A percentile compares a stretch with the other conserved stretches of the same genome.
Conservation (phyloP, 2,329 filamentous ascomycete genomes). For the Exutisphaerella laricina region DNA sequence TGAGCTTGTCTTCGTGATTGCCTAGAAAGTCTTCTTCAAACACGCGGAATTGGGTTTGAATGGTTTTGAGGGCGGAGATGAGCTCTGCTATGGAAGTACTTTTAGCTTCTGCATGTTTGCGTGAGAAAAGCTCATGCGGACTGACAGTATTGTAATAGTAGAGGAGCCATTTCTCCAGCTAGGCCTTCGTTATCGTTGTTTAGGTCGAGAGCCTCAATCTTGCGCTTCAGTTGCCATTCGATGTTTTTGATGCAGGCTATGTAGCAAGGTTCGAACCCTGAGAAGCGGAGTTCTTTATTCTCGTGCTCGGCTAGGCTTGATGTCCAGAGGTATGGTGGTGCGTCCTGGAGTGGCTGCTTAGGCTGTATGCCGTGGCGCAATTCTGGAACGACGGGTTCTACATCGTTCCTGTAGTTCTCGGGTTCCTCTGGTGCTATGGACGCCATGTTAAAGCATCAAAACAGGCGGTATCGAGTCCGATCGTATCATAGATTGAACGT, state of each 20-base stretch:
- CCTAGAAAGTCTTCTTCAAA: slow-evolving; percentile 10
- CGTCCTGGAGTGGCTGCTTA: neutral
- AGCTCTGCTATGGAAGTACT: slow-evolving; percentile 6
- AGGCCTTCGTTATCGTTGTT: neutral
- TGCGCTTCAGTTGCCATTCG: slow-evolving; percentile 9
- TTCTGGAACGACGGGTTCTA: neutral
- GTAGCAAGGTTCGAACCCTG: slow-evolving; percentile 10
- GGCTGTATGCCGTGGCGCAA: neutral
- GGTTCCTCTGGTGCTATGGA: too few relatives aligned
- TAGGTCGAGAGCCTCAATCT: slow-evolving; percentile 4
- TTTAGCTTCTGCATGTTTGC: too few relatives aligned
- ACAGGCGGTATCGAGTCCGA: too few relatives aligned
- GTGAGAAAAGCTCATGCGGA: too few relatives aligned
- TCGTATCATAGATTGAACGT: too few relatives aligned
- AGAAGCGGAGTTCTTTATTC: slow-evolving; percentile 8
- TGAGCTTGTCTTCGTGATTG: neutral
- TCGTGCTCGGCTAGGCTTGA: slow-evolving; percentile 4
- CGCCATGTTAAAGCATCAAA: too few relatives aligned
- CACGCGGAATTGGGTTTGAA: slow-evolving; percentile 7
- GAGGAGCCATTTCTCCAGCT: slow-evolving; percentile 1
- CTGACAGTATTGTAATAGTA: slow-evolving; percentile 9
- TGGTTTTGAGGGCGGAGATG: slow-evolving; percentile 6
- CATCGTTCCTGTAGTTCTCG: neutral
- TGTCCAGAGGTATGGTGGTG: slow-evolving; percentile 3
- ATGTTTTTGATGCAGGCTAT: slow-evolving; percentile 11